A percentile compares a stretch with the other conserved stretches of the same genome.
Conservation (phyloP, 192 early-diverging fungal species). For the Backusella sp. region DNA sequence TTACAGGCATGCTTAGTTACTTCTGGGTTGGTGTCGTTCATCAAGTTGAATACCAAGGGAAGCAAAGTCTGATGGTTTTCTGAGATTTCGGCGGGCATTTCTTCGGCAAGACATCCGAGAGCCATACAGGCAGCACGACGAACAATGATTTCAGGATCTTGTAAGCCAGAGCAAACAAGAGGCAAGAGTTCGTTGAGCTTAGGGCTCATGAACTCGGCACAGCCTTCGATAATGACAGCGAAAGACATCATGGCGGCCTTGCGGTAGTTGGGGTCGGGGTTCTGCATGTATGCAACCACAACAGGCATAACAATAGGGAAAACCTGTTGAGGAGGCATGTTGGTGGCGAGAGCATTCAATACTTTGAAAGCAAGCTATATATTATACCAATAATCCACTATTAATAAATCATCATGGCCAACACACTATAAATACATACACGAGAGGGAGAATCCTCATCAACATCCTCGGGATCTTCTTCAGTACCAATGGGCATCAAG, state of each 20-base stretch:
- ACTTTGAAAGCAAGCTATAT: conserved; percentile 49
- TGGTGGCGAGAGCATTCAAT: conserved; percentile 77
- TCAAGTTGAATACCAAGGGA: conserved; percentile 82
- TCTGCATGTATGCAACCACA: conserved; percentile 80
- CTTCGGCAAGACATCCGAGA: conserved; percentile 73
- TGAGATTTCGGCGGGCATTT: conserved; percentile 78
- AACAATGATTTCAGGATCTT: conserved; percentile 76
- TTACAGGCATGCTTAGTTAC: conserved; percentile 80
- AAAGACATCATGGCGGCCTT: conserved; percentile 89
- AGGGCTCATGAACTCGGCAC: conserved; percentile 80
- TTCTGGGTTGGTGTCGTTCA: conserved; percentile 71
- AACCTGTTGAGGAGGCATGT: conserved; percentile 83
- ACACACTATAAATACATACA: conserved; percentile 9
- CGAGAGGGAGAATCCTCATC: conserved; percentile 81
- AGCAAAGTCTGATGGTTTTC: conserved; percentile 78
- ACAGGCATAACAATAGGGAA: conserved; percentile 76
- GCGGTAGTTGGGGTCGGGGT: conserved; percentile 67
- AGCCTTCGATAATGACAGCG: conserved; percentile 79
- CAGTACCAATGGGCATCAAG: conserved; percentile 81
- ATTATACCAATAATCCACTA: background rate
- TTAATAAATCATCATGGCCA: background rate
- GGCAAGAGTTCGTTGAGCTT: conserved; percentile 78
- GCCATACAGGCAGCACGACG: conserved; percentile 88
- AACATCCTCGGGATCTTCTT: conserved; percentile 76
- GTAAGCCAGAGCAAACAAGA: conserved; percentile 73